Base-by-base conservation (phyloP, 257 asterid species). In the Ligustrum vulgare region DNA sequence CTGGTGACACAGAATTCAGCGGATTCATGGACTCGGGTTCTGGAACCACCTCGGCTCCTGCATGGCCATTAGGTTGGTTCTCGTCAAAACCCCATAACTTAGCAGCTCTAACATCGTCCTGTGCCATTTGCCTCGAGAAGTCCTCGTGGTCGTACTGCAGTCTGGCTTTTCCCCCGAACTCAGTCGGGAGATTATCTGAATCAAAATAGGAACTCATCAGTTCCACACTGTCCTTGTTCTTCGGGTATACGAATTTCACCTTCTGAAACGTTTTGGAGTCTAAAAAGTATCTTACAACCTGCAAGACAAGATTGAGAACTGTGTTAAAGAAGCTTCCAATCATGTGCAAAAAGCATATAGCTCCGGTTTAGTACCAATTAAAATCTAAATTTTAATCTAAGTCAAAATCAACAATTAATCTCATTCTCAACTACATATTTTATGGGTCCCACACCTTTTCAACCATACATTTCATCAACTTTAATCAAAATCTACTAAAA, bases 221-320 rank as follows among this genome's bases (percentile, higher is more conserved):
- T 67, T 94, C 99, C 20, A 92, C 89, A 10, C 99, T 92, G 1
- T 92, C 99, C 73, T 88, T 88, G 83, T 91, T 94, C 87, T 92
- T 94, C 9, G 94, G 93, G 84, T 92, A 89, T 67, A 94, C 99
- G 54, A 92, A 94, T 81, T 88, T 94, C 86, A 94, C 98, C 83
- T 94, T 94, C 90, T 91, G 91, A 85, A 91, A 87, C 16, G 98
- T 94, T 82, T 91, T 91, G 7, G 91, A 80, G 60, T 94, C 96
- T 85, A 94, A 67, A 75, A 94, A 89, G 76, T 89, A 94, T 23
- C 92, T 94, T 20, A 92, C 99, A 68, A 94, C 83, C 98, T 92
- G 93, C 82, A 83, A 78, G 60, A 69, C 12, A 58, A 49, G 58
- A 3, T 41, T 41, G 16, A 41, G 16, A 41, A 41, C 3, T 41